Percentiles rank a stretch among this genome's conserved stretches.
Conservation (phyloP, 345 rosid genomes). For the Euphorbia pulcherrima region DNA sequence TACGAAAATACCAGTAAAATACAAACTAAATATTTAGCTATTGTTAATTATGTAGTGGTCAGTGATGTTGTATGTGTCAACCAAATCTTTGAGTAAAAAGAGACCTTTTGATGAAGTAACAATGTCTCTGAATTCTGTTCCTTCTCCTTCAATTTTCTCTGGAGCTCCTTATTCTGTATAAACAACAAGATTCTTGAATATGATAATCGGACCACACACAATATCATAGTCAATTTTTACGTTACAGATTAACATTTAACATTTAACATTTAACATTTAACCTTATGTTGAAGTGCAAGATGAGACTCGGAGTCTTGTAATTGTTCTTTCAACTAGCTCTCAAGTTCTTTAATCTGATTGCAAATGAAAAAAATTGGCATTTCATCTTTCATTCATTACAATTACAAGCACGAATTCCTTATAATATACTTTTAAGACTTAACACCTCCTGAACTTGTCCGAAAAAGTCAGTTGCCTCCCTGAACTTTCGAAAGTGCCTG, state of each 20-base stretch:
- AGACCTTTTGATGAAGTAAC: constrained; percentile 52
- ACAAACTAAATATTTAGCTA: too few species aligned
- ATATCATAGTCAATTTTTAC: background rate
- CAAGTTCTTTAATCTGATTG: constrained; percentile 70
- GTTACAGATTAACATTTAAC: background rate
- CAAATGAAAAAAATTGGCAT: constrained; percentile 4
- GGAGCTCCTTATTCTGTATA: constrained; percentile 60
- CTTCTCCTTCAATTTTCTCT: constrained; percentile 49
- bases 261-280: too few species aligned
- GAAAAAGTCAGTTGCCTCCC: too few species aligned
- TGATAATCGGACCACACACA: too few species aligned
- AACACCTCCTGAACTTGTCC: too few species aligned
- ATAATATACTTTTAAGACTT: too few species aligned
- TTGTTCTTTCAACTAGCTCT: constrained; percentile 61
- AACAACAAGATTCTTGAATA: background rate
- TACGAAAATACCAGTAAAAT: too few species aligned
- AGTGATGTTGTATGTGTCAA: too few species aligned
- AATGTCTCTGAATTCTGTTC: constrained; percentile 48
- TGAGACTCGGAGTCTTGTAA: constrained; percentile 46
- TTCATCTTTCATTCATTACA: background rate
- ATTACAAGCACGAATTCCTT: too few species aligned
- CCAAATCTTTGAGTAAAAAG: background rate
- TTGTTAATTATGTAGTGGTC: too few species aligned
- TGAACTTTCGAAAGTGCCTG: too few species aligned
- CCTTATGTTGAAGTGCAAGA: constrained; percentile 56